phyloP scores from a whole-genome alignment of 1,284 basidiomycete genomes.

The Exsudoporus floridanus region DNA sequence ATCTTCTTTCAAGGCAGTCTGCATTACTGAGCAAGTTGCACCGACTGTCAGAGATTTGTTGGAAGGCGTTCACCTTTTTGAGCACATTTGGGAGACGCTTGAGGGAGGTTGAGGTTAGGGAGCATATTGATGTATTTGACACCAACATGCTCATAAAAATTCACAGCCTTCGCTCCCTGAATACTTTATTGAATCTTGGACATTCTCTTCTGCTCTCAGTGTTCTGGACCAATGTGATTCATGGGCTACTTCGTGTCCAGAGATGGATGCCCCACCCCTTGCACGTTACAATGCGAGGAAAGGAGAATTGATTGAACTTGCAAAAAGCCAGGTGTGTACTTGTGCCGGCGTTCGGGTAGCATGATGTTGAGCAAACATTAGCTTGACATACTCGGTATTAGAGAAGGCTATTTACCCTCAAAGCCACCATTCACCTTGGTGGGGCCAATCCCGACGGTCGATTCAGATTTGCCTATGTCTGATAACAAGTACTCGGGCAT shows the following conservation, averaged over 20 bases:
- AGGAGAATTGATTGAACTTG: slow-evolving; percentile 81
- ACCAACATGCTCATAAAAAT: slow-evolving; percentile 16
- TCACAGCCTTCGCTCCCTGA: slow-evolving; percentile 65
- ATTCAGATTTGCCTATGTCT: slow-evolving; percentile 15
- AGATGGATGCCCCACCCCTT: slow-evolving; percentile 45
- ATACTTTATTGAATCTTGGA: slow-evolving; percentile 92
- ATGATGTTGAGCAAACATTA: slow-evolving; percentile 34
- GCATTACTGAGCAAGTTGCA: slow-evolving; percentile 73
- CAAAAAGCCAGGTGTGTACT: slow-evolving; percentile 68
- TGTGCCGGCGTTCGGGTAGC: not conserved
- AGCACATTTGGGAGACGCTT: slow-evolving; percentile 79
- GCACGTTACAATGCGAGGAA: slow-evolving; percentile 65
- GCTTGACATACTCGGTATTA: slow-evolving; percentile 82
- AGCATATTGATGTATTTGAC: not conserved
- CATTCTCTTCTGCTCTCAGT: slow-evolving; percentile 86
- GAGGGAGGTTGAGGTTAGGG: slow-evolving; percentile 69
- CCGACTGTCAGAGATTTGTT: slow-evolving; percentile 65
- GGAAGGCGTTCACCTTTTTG: slow-evolving; percentile 71
- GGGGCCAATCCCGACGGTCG: slow-evolving; percentile 17
- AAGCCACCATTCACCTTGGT: slow-evolving; percentile 70
- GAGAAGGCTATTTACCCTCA: slow-evolving; percentile 67
- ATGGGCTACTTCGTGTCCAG: slow-evolving; percentile 56
- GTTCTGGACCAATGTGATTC: slow-evolving; percentile 82
- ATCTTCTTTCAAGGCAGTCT: slow-evolving; percentile 87
- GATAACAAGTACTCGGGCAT: slow-evolving; percentile 43